phyloP scores from a whole-genome alignment of 176 grass and related monocot species.

The Cenchrus purpureus region DNA sequence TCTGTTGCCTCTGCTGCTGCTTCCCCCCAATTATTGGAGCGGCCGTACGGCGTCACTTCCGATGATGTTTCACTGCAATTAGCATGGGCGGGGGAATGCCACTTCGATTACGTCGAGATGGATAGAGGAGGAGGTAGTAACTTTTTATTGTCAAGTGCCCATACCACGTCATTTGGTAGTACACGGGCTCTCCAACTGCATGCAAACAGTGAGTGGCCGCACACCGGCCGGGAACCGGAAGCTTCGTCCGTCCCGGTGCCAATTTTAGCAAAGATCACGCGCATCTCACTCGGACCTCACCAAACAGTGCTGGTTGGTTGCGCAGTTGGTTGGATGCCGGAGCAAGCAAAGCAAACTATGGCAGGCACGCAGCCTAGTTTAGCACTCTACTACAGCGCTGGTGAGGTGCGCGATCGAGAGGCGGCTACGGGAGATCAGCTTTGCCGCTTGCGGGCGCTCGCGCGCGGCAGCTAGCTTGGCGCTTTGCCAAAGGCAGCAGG shows the following conservation, averaged over 20 bases:
- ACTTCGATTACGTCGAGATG: too few relatives aligned
- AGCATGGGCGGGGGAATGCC: too few relatives aligned
- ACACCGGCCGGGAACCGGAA: background rate
- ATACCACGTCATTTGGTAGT: background rate
- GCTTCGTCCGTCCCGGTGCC: background rate
- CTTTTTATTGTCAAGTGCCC: too few relatives aligned
- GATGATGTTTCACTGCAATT: too few relatives aligned
- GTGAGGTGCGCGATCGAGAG: background rate
- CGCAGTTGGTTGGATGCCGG: background rate
- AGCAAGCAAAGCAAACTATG: background rate
- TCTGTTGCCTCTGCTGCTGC: background rate
- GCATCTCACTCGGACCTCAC: background rate
- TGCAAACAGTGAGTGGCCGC: background rate
- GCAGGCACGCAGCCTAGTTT: background rate
- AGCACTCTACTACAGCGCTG: background rate
- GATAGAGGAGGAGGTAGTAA: too few relatives aligned
- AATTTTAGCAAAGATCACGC: slow-evolving; percentile 7
- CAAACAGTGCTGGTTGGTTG: background rate
- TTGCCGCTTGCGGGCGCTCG: background rate
- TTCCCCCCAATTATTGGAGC: background rate
- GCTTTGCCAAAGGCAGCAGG: slow-evolving; percentile 22
- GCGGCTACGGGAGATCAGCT: background rate
- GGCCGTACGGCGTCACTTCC: too few relatives aligned
- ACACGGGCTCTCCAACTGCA: background rate
- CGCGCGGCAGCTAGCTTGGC: background rate